Base-by-base conservation (phyloP, 768 basidiomycete genomes). In the Pisolithus microcarpus region DNA sequence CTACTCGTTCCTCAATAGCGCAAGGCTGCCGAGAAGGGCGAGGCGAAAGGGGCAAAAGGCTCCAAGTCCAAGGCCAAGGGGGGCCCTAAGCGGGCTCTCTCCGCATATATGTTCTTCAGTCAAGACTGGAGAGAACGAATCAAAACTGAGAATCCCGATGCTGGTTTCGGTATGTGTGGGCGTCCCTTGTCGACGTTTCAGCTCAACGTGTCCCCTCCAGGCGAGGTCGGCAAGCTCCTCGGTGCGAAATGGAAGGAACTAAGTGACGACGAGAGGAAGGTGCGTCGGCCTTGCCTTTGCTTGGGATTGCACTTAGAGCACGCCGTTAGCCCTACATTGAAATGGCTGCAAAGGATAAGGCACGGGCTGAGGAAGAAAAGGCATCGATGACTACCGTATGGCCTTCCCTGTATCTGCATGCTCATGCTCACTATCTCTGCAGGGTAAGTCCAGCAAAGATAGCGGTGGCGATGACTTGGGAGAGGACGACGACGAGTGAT, bases 31-130 rank as follows among this genome's bases (percentile, higher is more conserved):
- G 81, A 82, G 61, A 87, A 87, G 72, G 75, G 77, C 21, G 84
- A 85, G 60, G 64, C 58, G 7, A 67, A 67, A 54, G 53, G 55
- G 21, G 57, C 76, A 57, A 82, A 82, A 64, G 67, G 69, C 53
- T 82, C 86, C 72, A 91, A 90, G 71, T 84, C 91, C 67, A 86
- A 87, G 69, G 81, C 85, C 42, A 67, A 67, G 57, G 65, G 66
- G 15, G 65, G 65, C 0, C 92, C 91, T 54, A 96, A 97, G 75
- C 83, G 93, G 49, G 87, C 91, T 0, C 78, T 96, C 43, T 96
- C 93, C 28, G 92, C 95, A 38, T 98, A 96, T 75, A 96, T 98
- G 95, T 93, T 93, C 86, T 98, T 97, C 79, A 85, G 82, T 61
- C 89, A 93, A 69, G 94, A 92, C 69, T 87, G 91, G 89, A 81